Evolutionary conservation across 257 asterid genomes (phyloP).

Genomic region (Nicotiana undulata): DNA sequence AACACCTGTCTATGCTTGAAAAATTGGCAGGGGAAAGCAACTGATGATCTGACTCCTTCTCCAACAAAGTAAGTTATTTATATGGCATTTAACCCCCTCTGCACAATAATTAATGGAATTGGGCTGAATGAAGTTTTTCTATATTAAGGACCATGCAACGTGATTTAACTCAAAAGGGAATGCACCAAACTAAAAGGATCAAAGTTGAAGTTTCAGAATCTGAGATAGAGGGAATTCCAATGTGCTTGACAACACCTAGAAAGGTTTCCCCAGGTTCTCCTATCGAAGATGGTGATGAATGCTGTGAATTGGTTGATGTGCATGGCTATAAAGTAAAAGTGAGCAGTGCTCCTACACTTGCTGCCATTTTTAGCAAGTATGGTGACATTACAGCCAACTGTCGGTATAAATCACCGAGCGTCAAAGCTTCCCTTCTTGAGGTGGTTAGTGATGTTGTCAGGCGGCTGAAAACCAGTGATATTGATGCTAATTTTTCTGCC

Average conservation of each 20-base stretch:
- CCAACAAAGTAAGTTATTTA: conserved; percentile 2
- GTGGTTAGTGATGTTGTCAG: conserved; percentile 21
- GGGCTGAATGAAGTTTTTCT: neutral
- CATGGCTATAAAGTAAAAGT: conserved; percentile 31
- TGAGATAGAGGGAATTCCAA: neutral
- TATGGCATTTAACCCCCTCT: neutral
- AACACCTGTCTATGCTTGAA: neutral
- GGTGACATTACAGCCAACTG: conserved; percentile 33
- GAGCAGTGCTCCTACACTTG: conserved; percentile 18
- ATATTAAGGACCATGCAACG: neutral
- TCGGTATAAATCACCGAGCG: conserved; percentile 18
- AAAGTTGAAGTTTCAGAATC: conserved; percentile 4
- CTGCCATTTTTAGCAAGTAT: conserved; percentile 28
- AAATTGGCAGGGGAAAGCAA: conserved; percentile 4
- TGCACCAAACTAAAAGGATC: conserved; percentile 1
- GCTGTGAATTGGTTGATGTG: conserved; percentile 13
- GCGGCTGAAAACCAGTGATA: conserved; percentile 11
- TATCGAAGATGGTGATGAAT: neutral
- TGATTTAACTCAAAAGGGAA: neutral
- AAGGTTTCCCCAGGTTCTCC: neutral
- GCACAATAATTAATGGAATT: neutral
- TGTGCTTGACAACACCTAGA: neutral
- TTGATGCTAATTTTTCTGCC: conserved; percentile 13
- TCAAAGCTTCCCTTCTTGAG: conserved; percentile 32
- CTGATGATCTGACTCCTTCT: neutral